Evolutionary conservation across 2,329 filamentous ascomycete species (phyloP).

Genomic region (Scedosporium dehoogii): DNA sequence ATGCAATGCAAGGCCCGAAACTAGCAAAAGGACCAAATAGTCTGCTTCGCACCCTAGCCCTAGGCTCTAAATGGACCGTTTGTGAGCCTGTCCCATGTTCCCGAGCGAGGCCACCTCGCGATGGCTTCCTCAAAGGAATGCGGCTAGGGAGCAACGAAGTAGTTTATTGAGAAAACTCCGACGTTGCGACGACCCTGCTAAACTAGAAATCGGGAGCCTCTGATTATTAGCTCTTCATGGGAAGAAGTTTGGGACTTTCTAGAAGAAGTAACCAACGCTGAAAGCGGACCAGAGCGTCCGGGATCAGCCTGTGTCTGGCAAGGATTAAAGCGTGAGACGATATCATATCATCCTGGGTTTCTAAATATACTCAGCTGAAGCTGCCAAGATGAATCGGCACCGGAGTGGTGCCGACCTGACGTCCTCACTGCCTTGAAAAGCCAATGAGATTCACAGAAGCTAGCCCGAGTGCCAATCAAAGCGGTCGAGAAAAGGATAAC

Average conservation of each 20-base stretch:
- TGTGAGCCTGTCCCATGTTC: not conserved
- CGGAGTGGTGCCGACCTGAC: not conserved
- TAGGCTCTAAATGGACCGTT: not conserved
- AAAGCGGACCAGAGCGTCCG: not conserved
- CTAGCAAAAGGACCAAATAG: not conserved
- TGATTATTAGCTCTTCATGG: not conserved
- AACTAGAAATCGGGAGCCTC: too few relatives aligned
- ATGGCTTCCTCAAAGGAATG: not conserved
- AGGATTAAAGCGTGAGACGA: not conserved
- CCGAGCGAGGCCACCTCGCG: not conserved
- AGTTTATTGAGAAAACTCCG: not conserved
- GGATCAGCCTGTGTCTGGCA: not conserved
- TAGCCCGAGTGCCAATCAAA: not conserved
- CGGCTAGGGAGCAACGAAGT: not conserved
- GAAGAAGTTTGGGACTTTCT: not conserved
- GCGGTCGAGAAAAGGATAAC: not conserved
- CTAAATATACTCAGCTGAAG: slow-evolving; percentile 1
- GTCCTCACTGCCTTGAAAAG: not conserved
- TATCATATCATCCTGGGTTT: not conserved
- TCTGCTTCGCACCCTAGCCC: not conserved
- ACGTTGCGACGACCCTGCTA: too few relatives aligned
- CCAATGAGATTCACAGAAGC: not conserved
- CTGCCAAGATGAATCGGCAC: not conserved
- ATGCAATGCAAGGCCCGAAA: not conserved
- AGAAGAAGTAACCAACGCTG: not conserved